phyloP scores from a whole-genome alignment of 176 grass and related monocot genomes.

The Phragmites australis region DNA sequence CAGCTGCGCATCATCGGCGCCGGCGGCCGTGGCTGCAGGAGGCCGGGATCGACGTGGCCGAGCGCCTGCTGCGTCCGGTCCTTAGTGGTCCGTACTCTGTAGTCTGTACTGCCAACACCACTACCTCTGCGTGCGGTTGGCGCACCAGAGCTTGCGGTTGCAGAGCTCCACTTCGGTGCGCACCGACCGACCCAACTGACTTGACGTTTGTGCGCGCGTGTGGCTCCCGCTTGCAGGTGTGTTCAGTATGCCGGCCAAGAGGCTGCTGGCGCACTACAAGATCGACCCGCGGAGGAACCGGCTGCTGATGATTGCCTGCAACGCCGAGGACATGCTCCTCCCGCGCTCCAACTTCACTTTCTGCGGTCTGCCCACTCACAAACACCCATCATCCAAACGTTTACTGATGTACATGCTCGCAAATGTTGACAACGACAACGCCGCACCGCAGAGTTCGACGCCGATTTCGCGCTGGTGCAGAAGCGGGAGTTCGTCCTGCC shows the following conservation, averaged over 20 bases:
- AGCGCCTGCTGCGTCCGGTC: slow-evolving; percentile 61
- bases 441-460: slow-evolving; percentile 63
- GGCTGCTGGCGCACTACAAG: slow-evolving; percentile 93
- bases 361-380: slow-evolving; percentile 39
- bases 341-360: slow-evolving; percentile 91
- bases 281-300: slow-evolving; percentile 59
- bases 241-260: slow-evolving; percentile 73
- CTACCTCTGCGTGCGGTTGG: not conserved
- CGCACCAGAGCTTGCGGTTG: not conserved
- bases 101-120: not conserved
- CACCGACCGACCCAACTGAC: not conserved
- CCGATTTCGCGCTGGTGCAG: slow-evolving; percentile 54
- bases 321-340: slow-evolving; percentile 94
- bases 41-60: slow-evolving; percentile 56
- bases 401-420: not conserved
- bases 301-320: slow-evolving; percentile 80
- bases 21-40: slow-evolving; percentile 39
- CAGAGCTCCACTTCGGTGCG: not conserved
- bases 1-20: not conserved
- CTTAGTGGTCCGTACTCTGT: slow-evolving; percentile 41
- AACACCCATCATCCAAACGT: too few species aligned
- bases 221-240: slow-evolving; percentile 53
- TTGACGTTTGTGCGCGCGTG: slow-evolving; percentile 38
- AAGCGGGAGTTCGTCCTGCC: slow-evolving; percentile 80
- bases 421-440: not conserved